Base-by-base conservation (phyloP, 2,329 filamentous ascomycete genomes). In the Huntiella omanensis region DNA sequence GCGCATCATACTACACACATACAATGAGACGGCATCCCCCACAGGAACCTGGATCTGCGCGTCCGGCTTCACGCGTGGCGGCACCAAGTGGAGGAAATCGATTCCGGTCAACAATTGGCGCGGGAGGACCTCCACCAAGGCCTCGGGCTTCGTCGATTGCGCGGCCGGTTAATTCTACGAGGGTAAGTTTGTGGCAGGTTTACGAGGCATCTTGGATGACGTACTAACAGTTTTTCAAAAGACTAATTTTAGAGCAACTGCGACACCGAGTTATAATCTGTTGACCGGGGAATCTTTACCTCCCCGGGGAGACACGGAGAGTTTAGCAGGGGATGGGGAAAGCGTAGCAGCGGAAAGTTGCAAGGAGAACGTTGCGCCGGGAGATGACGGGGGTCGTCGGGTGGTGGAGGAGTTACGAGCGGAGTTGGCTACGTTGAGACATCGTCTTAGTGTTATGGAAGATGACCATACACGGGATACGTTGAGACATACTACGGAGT, bases 391-490 rank as follows among this genome's bases (percentile, higher is more conserved):
- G 40, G 73, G 71, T 56, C 65, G 68, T 42, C 68, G 64, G 47
- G 65, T 65, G 33, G 73, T 71, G 50, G 87, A 96, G 56, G 80
- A 87, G 52, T 69, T 96, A 19, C 87, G 88, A 57, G 84, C 88
- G 2, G 85, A 95, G 61, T 68, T 96, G 37, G 91, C 87, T 51
- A 83, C 85, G 0, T 66, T 95, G 43, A 80, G 79, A 51, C 98
- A 95, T 63, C 84, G 88, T 49, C 70, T 94, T 53, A 83, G 86
- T 55, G 88, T 83, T 13, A 66, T 83, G 45, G 87, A 88, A 55
- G 84, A 94, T 54, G 88, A 96, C 57, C 80, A 83, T 54, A 85
- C 93, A 49, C 73, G 95, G 55, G 68, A 77, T 41, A 70, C 76
- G 7, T 68, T 94, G 12, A 78, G 84, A 51, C 82, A 91, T 54